phyloP scores from a whole-genome alignment of 768 basidiomycete species.

The Hericium erinaceus region DNA sequence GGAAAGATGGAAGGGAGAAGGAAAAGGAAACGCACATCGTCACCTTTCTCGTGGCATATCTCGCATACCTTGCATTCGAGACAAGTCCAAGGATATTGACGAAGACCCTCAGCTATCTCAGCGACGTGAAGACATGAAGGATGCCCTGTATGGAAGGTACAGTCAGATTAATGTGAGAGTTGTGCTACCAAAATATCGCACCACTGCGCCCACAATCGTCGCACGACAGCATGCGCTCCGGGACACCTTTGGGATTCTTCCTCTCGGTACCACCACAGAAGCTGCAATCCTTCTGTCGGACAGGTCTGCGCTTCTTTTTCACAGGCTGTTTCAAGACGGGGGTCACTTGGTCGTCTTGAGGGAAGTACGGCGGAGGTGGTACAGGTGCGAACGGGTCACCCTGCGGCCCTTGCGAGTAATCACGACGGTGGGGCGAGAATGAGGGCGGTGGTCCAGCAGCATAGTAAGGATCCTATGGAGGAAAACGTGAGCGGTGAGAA shows the following conservation, averaged over 20 bases:
- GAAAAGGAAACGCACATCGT: slow-evolving; percentile 50
- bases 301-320: slow-evolving; percentile 37
- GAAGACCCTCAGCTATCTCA: slow-evolving; percentile 49
- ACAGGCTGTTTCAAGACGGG: slow-evolving; percentile 27
- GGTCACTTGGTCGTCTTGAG: slow-evolving; percentile 32
- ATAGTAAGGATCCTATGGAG: slow-evolving; percentile 5
- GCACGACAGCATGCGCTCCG: slow-evolving; percentile 73
- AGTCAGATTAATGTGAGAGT: neutral
- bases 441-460: slow-evolving; percentile 12
- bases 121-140: slow-evolving; percentile 72
- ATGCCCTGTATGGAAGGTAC: slow-evolving; percentile 46
- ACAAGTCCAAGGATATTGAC: slow-evolving; percentile 78
- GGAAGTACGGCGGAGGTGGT: slow-evolving; percentile 41
- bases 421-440: slow-evolving; percentile 20
- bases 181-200: slow-evolving; percentile 24
- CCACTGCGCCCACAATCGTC: slow-evolving; percentile 78
- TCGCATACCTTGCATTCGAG: slow-evolving; percentile 90
- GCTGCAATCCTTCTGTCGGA: slow-evolving; percentile 61
- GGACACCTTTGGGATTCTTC: slow-evolving; percentile 44
- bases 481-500: slow-evolving; percentile 6
- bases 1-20: slow-evolving; percentile 13
- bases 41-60: slow-evolving; percentile 74
- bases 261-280: slow-evolving; percentile 65
- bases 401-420: slow-evolving; percentile 68
- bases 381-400: slow-evolving; percentile 79